Conservation (phyloP, 1,139 yeast genomes). For the Pichia sp. region DNA sequence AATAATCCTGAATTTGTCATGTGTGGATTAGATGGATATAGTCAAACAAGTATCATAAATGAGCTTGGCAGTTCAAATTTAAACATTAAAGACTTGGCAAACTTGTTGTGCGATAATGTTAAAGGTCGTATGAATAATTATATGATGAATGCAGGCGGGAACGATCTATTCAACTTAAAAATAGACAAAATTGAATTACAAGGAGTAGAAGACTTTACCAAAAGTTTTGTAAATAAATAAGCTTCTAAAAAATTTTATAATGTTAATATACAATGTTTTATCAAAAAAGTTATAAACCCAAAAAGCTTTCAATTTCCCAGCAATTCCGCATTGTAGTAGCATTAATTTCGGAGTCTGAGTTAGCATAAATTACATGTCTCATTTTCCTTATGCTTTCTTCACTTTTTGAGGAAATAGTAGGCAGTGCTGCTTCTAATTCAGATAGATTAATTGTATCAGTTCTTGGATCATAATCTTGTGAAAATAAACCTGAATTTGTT, state of each 20-base stretch:
- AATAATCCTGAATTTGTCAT: conserved; percentile 58
- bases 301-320: conserved; percentile 5
- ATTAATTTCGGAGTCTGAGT: conserved; percentile 1
- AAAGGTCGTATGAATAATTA: conserved; percentile 9
- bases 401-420: neutral
- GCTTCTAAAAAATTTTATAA: too few relatives aligned
- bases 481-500: conserved; percentile 11
- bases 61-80: conserved; percentile 11
- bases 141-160: conserved; percentile 9
- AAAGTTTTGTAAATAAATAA: neutral
- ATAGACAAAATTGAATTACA: conserved; percentile 1
- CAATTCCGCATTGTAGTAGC: conserved; percentile 5
- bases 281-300: neutral
- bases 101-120: conserved; percentile 4
- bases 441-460: neutral
- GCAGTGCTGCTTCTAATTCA: neutral
- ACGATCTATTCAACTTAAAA: neutral
- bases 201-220: neutral
- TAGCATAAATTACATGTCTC: neutral
- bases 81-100: conserved; percentile 4
- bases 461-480: conserved; percentile 9
- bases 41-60: conserved; percentile 42
- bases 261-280: neutral
- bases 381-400: neutral
- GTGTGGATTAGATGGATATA: conserved; percentile 73